These are phyloP conservation scores for Skeletonema marinoi DNA, from an alignment of 108 stramenopile genomes.

Conservation along the genomic window DNA sequence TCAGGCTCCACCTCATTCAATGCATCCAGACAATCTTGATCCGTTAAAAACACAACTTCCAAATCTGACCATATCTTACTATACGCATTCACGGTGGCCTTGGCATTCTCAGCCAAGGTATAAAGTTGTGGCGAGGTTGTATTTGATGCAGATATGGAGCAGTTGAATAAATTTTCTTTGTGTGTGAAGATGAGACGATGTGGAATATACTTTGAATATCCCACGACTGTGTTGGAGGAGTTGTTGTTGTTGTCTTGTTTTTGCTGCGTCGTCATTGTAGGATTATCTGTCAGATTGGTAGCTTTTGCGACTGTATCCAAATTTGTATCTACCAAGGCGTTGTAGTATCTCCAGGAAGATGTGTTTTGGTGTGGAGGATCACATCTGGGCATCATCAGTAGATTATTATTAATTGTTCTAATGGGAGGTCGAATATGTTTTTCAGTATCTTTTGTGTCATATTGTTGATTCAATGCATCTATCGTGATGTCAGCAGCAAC, in stretches of 20 bases:
- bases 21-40: background rate
- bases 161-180: slow-evolving; percentile 6
- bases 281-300: background rate
- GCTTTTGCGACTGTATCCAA: background rate
- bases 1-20: slow-evolving; percentile 16
- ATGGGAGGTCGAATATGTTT: no score
- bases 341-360: slow-evolving; percentile 4
- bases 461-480: no score
- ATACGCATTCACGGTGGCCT: no score
- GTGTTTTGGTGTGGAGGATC: background rate
- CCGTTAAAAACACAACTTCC: no score
- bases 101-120: no score
- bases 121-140: no score
- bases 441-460: no score
- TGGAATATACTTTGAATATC: slow-evolving; percentile 1
- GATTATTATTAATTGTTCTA: no score
- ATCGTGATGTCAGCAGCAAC: no score
- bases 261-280: background rate
- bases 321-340: slow-evolving; percentile 10
- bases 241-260: background rate
- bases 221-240: no score
- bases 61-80: no score
- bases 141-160: no score
- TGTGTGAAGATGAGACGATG: slow-evolving; percentile 17
- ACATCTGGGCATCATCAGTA: slow-evolving; percentile 2